Evolutionary conservation across 306 rosid genomes (phyloP), one percentile per base, ranked within the genome.

Genomic region (Casuarina cunninghamiana): DNA sequence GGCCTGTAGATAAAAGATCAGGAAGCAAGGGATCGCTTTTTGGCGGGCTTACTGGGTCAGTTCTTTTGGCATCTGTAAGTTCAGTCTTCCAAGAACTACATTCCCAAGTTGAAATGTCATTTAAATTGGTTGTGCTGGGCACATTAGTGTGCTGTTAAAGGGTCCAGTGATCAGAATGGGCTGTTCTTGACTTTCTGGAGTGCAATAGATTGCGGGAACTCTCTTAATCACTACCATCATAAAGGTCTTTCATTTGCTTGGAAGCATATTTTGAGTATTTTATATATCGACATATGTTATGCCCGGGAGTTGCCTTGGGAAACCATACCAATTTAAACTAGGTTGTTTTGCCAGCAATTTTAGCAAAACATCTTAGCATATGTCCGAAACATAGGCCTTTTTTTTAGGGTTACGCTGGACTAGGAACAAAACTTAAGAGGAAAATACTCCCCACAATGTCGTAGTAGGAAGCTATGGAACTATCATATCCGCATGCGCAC

Each of bases 1-100:
- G 2, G 43, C 10, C 3, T 10, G 60, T 65, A 81, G 81, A 21
- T 71, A 62, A 73, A 6, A 81, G 71, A 54, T 62, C 81, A 41
- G 84, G 84, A 63, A 81, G 84, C 78, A 76, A 81, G 9, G 81
- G 81, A 12, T 81, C 84, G 38, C 74, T 76, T 53, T 26, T 81
- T 10, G 84, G 84, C 3, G 84, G 81, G 1, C 62, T 72, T 63
- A 49, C 81, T 3, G 84, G 81, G 11, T 77, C 77, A 62, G 81
- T 74, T 51, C 63, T 76, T 2, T 71, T 81, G 84, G 81, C 69
- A 19, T 44, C 76, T 43, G 81, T 81, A 70, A 70, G 77, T 70
- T n/a, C 32, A 38, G 32, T 8, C 10, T 49, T 10, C 6, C 60
- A 53, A 13, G 10, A 7, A 46, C 60, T 15, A 21, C 60, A 2